phyloP scores from a whole-genome alignment of 768 basidiomycete species.

The Lanmaoa rubissima region DNA sequence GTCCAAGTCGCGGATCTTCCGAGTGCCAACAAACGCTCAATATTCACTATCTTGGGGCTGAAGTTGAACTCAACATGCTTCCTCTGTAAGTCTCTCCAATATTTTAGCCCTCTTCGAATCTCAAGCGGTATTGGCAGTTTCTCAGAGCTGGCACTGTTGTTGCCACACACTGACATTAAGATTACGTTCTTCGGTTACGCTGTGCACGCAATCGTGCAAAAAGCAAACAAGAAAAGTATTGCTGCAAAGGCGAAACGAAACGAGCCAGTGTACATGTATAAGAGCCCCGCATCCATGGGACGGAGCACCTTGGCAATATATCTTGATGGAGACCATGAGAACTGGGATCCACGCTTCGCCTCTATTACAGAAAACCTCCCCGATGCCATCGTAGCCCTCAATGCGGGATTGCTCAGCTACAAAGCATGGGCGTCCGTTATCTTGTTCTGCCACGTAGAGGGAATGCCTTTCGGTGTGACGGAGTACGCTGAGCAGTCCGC shows the following conservation, averaged over 20 bases:
- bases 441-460: constrained; percentile 29
- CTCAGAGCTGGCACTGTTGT: constrained; percentile 44
- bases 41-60: constrained; percentile 39
- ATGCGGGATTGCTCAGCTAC: constrained; percentile 40
- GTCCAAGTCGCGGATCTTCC: constrained; percentile 20
- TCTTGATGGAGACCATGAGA: constrained; percentile 31
- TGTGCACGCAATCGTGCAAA: constrained; percentile 31
- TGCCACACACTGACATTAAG: constrained; percentile 45
- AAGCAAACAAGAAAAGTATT: constrained; percentile 32
- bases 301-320: constrained; percentile 38
- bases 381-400: constrained; percentile 42
- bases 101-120: background rate
- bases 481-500: constrained; percentile 39
- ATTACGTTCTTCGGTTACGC: constrained; percentile 40
- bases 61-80: constrained; percentile 40
- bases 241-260: constrained; percentile 30
- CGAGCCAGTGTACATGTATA: constrained; percentile 35
- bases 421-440: constrained; percentile 38
- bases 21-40: constrained; percentile 27
- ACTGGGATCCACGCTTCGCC: constrained; percentile 25
- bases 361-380: constrained; percentile 26
- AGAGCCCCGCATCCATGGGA: constrained; percentile 37
- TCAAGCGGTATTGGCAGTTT: constrained; percentile 32
- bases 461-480: constrained; percentile 33
- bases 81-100: constrained; percentile 35